These are phyloP conservation scores for Ceratobasidium sp. DNA, from an alignment of 1,284 basidiomycete species.

Conservation along the genomic window DNA sequence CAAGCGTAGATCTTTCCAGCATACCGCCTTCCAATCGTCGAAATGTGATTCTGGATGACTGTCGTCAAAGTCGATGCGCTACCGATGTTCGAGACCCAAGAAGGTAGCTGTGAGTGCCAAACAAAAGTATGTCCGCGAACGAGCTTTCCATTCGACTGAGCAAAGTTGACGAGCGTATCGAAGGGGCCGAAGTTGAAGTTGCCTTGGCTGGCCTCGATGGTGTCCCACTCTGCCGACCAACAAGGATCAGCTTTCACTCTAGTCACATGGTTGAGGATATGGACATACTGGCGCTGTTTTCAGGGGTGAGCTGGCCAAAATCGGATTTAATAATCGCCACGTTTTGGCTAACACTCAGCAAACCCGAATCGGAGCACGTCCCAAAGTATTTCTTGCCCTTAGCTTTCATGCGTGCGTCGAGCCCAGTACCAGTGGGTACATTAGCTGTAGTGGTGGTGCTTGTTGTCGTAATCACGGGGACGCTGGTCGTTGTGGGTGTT, in stretches of 20 bases:
- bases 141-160: slow-evolving; percentile 62
- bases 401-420: slow-evolving; percentile 54
- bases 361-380: slow-evolving; percentile 14
- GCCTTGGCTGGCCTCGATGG: slow-evolving; percentile 53
- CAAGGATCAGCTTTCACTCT: not conserved
- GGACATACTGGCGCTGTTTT: slow-evolving; percentile 58
- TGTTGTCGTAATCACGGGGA: slow-evolving; percentile 36
- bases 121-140: slow-evolving; percentile 66
- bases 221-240: slow-evolving; percentile 40
- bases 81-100: slow-evolving; percentile 58
- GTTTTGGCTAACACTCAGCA: slow-evolving; percentile 55
- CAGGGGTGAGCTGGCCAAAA: slow-evolving; percentile 59
- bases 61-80: slow-evolving; percentile 47
- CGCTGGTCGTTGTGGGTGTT: not conserved
- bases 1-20: slow-evolving; percentile 62
- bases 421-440: slow-evolving; percentile 44
- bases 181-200: slow-evolving; percentile 60
- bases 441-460: slow-evolving; percentile 45
- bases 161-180: slow-evolving; percentile 65
- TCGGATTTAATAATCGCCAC: slow-evolving; percentile 55
- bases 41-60: slow-evolving; percentile 62
- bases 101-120: slow-evolving; percentile 66
- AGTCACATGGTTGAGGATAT: not conserved
- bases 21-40: slow-evolving; percentile 60
- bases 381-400: slow-evolving; percentile 57